A percentile compares a stretch with the other conserved stretches of the same genome.
Evolutionary conservation across 176 grass and related monocot species (phyloP).

Genomic region (Microstegium vimineum): DNA sequence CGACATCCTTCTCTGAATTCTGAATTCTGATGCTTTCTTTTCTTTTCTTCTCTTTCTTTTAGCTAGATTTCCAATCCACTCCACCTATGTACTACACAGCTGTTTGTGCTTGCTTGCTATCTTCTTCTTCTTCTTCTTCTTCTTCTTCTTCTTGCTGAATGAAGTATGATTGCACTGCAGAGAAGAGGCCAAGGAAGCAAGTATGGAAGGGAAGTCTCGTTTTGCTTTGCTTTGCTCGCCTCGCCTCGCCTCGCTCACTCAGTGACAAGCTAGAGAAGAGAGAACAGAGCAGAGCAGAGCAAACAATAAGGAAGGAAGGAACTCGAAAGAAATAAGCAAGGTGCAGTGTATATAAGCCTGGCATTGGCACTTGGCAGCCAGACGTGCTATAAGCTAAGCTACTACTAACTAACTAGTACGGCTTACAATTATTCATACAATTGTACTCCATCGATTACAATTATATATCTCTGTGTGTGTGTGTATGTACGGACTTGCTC

Average conservation of each 20-base stretch:
- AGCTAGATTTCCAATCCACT: no score
- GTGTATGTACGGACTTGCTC: background rate
- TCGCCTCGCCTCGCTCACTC: no score
- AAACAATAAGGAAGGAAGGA: background rate
- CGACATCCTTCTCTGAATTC: slow-evolving; percentile 25
- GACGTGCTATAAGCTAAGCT: background rate
- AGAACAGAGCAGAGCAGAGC: no score
- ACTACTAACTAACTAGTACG: background rate
- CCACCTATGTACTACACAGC: no score
- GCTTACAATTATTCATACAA: background rate
- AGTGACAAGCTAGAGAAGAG: no score
- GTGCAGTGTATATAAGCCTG: background rate
- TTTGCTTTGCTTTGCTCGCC: background rate
- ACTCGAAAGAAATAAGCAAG: background rate
- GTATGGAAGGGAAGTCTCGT: background rate
- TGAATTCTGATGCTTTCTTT: no score
- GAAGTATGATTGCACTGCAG: background rate
- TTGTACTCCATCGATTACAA: background rate
- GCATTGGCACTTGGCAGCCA: no score
- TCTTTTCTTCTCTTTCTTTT: background rate
- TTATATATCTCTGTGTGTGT: no score
- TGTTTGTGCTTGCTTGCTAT: no score
- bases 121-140: background rate
- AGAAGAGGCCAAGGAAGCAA: background rate
- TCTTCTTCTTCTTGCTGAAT: background rate